Conservation (phyloP, 1,139 yeast genomes). For the Hyphopichia burtonii region DNA sequence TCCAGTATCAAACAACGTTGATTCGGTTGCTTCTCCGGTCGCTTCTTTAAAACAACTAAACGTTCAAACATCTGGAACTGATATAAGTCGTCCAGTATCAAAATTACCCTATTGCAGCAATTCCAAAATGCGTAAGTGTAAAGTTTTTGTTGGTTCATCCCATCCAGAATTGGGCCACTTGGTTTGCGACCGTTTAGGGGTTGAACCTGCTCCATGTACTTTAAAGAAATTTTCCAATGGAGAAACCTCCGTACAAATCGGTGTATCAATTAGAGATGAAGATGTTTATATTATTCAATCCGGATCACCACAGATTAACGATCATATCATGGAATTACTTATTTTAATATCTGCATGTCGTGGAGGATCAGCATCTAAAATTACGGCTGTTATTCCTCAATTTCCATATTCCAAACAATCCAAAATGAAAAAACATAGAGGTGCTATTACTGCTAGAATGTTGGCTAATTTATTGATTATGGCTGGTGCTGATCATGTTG, state of each 20-base stretch:
- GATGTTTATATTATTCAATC: slow-evolving; percentile 95
- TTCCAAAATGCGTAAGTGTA: slow-evolving; percentile 82
- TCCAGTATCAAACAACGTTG: background rate
- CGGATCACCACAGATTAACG: slow-evolving; percentile 86
- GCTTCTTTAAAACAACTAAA: background rate
- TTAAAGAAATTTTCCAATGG: slow-evolving; percentile 92
- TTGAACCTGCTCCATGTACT: slow-evolving; percentile 93
- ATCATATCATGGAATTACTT: slow-evolving; percentile 93
- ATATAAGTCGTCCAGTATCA: background rate
- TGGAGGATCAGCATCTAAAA: slow-evolving; percentile 95
- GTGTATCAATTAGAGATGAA: slow-evolving; percentile 92
- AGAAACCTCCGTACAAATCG: slow-evolving; percentile 94
- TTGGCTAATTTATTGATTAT: slow-evolving; percentile 89
- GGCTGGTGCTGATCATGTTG: slow-evolving; percentile 99
- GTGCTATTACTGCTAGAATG: slow-evolving; percentile 99
- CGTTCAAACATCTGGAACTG: background rate
- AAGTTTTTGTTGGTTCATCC: slow-evolving; percentile 92
- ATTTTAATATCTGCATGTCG: slow-evolving; percentile 93
- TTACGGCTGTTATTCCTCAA: slow-evolving; percentile 96
- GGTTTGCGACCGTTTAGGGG: slow-evolving; percentile 89
- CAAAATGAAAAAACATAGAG: slow-evolving; percentile 97
- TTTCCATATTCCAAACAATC: slow-evolving; percentile 97
- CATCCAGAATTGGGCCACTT: slow-evolving; percentile 91
- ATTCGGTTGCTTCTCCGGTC: background rate
- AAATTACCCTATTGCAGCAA: background rate